Evolutionary conservation across 805 yeast species (phyloP), one percentile per base, ranked within the genome.

Genomic region (Candida peoriensis): DNA sequence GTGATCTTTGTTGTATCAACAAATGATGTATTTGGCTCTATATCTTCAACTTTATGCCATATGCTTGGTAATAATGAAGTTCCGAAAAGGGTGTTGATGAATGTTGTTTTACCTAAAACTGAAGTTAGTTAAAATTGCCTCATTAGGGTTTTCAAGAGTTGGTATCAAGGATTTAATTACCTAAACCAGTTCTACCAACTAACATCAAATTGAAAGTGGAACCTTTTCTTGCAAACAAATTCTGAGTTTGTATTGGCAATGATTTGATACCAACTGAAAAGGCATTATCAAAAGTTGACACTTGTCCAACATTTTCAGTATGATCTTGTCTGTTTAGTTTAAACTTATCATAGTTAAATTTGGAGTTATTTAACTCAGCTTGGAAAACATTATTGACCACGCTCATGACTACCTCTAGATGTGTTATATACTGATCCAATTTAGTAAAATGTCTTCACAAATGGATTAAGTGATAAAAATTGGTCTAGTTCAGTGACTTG

Each of bases 131-230:
- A n/a, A n/a, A n/a, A n/a, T n/a, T n/a, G n/a, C n/a, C n/a, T n/a
- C 23, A 20, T 20, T 11, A 20, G 8, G 10, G 11, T 20, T 11
- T 20, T 11, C 7, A 19, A 25, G 18, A 14, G 9, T 12, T 25
- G 19, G 31, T 20, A 19, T 28, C 19, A 13, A 21, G 18, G n/a
- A n/a, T n/a, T n/a, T 15, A 22, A 18, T 70, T 74, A 30, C 95
- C 96, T 34, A 84, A 68, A 4, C 96, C 96, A 33, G 82, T 68
- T 58, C 82, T 88, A 20, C 97, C 96, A 31, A 82, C 88, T 24
- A 87, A 76, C 83, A 88, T 76, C 37, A 89, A 51, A 30, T 94
- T 86, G 60, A 85, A 82, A 18, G 78, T 66, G 15, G 85, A 77
- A 13, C 96, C 96, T 37, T 68, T 66, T 42, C 67, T 72, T 32